Percentiles rank a stretch among this genome's conserved stretches.
Conservation (phyloP, 1,139 yeast genomes). For the Candida pseudocylindracea region DNA sequence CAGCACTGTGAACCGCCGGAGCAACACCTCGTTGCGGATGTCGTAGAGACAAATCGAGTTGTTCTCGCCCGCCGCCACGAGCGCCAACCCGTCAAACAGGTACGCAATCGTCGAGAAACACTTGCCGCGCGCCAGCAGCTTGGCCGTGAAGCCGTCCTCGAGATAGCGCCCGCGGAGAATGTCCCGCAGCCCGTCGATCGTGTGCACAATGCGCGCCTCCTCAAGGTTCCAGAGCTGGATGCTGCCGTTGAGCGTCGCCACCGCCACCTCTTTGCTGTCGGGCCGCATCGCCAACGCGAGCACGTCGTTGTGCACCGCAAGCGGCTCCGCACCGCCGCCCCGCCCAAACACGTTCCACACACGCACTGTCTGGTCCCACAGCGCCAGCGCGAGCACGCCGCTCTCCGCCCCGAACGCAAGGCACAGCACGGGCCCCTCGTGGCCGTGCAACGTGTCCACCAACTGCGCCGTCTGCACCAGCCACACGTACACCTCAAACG, state of each 20-base stretch:
- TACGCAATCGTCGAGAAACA: conserved; percentile 64
- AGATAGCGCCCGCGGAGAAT: conserved; percentile 71
- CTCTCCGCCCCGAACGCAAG: conserved; percentile 70
- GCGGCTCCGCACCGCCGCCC: conserved; percentile 74
- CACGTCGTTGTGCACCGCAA: conserved; percentile 73
- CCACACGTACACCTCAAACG: conserved; percentile 87
- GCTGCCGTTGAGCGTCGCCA: conserved; percentile 78
- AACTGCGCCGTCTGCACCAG: conserved; percentile 91
- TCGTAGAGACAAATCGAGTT: conserved; percentile 85
- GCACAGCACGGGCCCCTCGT: conserved; percentile 87
- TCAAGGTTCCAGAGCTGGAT: conserved; percentile 68
- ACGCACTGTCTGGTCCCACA: conserved; percentile 92
- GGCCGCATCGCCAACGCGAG: conserved; percentile 71
- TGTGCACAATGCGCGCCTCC: conserved; percentile 57
- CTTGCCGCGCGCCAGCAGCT: conserved; percentile 67
- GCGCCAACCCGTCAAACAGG: conserved; percentile 72
- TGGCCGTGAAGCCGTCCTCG: conserved; percentile 63
- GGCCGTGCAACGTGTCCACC: conserved; percentile 74
- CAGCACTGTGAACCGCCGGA: conserved; percentile 67
- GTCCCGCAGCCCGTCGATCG: conserved; percentile 73
- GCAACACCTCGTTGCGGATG: conserved; percentile 63
- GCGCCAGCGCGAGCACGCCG: conserved; percentile 66
- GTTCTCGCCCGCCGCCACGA: conserved; percentile 87
- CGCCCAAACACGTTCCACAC: conserved; percentile 86
- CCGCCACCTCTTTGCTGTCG: conserved; percentile 79